Percentiles rank a stretch among this genome's conserved stretches.
phyloP scores from a whole-genome alignment of 192 early-diverging fungal genomes.

The Pecoramyces ruminantium region DNA sequence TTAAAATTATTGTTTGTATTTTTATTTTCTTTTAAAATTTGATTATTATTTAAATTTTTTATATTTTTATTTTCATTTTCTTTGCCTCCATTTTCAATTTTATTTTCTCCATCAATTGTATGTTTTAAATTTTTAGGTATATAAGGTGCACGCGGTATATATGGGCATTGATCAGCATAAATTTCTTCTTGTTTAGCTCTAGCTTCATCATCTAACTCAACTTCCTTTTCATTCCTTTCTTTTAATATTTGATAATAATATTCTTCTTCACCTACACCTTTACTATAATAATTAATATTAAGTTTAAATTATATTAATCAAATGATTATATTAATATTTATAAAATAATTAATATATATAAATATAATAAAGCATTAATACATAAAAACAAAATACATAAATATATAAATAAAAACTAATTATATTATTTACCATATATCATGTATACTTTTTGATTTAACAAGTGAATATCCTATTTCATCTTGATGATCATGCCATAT shows the following conservation, averaged over 20 bases:
- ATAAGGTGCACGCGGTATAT: neutral
- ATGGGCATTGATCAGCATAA: neutral
- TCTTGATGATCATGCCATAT: slow-evolving; percentile 28
- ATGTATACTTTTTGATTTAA: neutral
- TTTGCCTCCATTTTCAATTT: neutral
- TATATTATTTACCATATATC: neutral
- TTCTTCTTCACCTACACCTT: neutral
- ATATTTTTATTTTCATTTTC: neutral
- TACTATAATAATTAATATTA: neutral
- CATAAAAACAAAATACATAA: too few relatives aligned
- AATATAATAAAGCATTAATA: too few relatives aligned
- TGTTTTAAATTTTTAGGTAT: neutral
- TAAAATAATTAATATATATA: too few relatives aligned
- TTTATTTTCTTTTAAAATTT: too few relatives aligned
- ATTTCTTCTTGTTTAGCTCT: neutral
- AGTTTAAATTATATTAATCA: too few relatives aligned
- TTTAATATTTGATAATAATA: neutral
- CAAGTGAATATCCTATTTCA: neutral
- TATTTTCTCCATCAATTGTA: neutral
- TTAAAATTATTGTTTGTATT: too few relatives aligned
- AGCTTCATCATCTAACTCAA: neutral
- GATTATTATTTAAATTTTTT: too few relatives aligned
- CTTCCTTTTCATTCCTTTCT: neutral
- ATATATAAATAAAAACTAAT: too few relatives aligned
- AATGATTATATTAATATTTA: too few relatives aligned